Percentiles rank a stretch among this genome's conserved stretches.
Evolutionary conservation across 345 rosid species (phyloP).

Genomic region (Eucalyptus virginea): DNA sequence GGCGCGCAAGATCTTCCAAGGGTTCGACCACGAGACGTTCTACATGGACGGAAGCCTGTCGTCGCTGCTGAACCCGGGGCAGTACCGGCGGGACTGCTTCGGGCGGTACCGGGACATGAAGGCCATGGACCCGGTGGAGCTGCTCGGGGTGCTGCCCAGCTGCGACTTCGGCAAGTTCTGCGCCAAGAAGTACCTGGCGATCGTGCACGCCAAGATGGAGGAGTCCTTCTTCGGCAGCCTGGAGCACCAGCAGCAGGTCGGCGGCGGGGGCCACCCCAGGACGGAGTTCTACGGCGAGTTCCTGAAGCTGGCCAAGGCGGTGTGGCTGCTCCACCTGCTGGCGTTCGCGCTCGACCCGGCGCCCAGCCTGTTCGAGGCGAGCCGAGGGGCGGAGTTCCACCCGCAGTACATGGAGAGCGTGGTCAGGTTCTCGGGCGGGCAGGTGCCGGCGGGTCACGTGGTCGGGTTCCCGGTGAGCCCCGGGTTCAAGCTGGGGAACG

Average conservation of each 20-base stretch:
- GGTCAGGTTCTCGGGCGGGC: slow-evolving; percentile 44
- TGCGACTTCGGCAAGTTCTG: slow-evolving; percentile 92
- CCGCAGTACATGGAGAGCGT: slow-evolving; percentile 87
- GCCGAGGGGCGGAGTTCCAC: slow-evolving; percentile 72
- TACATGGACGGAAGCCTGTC: slow-evolving; percentile 88
- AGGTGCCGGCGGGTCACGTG: slow-evolving; percentile 52
- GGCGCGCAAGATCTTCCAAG: slow-evolving; percentile 62
- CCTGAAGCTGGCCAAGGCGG: slow-evolving; percentile 64
- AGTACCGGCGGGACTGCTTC: slow-evolving; percentile 79
- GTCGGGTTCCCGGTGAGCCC: slow-evolving; percentile 88
- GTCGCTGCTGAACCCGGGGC: slow-evolving; percentile 70
- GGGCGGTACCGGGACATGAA: slow-evolving; percentile 84
- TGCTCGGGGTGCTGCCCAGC: slow-evolving; percentile 75
- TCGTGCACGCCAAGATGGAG: slow-evolving; percentile 92
- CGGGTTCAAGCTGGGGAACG: slow-evolving; percentile 80
- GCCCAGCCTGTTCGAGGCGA: slow-evolving; percentile 79
- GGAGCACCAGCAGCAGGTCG: slow-evolving; percentile 55
- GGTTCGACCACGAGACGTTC: slow-evolving; percentile 91
- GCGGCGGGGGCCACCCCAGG: slow-evolving; percentile 72
- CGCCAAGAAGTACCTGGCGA: slow-evolving; percentile 64
- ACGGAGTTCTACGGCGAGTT: slow-evolving; percentile 79
- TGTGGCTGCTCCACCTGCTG: slow-evolving; percentile 90
- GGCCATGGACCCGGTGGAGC: slow-evolving; percentile 85
- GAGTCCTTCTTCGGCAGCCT: slow-evolving; percentile 81
- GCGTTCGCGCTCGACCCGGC: slow-evolving; percentile 88